Evolutionary conservation across 345 rosid genomes (phyloP), one percentile per base, ranked within the genome.

Genomic region (Corchorus capsularis): DNA sequence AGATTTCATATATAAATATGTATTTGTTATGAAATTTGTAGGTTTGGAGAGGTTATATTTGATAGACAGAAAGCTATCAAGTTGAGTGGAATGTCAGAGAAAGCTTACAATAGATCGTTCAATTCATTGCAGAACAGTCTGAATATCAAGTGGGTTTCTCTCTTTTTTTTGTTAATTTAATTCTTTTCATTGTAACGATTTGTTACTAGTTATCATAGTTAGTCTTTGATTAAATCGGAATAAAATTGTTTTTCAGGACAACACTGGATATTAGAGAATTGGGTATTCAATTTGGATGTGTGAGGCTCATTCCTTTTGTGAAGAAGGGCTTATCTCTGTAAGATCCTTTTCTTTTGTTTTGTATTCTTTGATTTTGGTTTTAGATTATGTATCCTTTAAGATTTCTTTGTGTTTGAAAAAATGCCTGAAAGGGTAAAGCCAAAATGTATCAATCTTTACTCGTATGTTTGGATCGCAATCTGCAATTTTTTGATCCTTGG

Each of bases 31-130:
- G 66, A 49, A 69, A 19, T 75, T 32, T 79, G 11, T 32, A 90
- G 99, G 77, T 84, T 89, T 75, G 71, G 71, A 75, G 83, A 89
- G 57, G 89, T 87, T 63, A 82, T 92, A 32, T 96, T 96, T 64
- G 96, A 96, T 75, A 82, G 94, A 47, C 89, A 89, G 14, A 80
- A 78, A 55, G 97, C 97, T 12, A 85, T 91, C 22, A 89, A 83
- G 73, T 54, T 92, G 82, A 96, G 98, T 62, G 99, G 99, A 55
- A 83, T 93, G 94, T 93, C 97, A 0, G 98, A 96, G 86, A 87
- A 87, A 78, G 98, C 97, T 60, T 93, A 91, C 76, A 87, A 76
- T 53, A 85, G 94, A 83, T 92, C 96, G 53, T 96, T 93, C 85
- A 93, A 92, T 83, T 84, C 86, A 2, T 59, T 92, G 16, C 96